Base-by-base conservation (phyloP, 169 alveolate species). In the Condylostoma magnum region DNA sequence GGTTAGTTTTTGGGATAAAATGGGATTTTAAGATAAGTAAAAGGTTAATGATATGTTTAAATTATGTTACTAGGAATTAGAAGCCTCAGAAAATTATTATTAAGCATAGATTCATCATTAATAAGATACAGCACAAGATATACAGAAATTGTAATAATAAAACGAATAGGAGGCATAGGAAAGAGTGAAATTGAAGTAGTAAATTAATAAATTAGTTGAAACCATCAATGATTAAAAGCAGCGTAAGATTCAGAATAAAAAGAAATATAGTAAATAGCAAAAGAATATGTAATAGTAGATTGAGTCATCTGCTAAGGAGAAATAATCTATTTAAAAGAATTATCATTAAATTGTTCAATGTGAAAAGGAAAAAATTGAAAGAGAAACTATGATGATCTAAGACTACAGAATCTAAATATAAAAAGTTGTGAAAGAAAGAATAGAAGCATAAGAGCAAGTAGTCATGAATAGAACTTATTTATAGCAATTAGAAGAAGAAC, bases 361-460 rank as follows among this genome's bases (percentile, higher is more conserved):
- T 12, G 15, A 12, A 38, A 60, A 34, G 25, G 56, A 60, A 60
- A 36, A 6, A 12, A 55, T 38, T 38, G 71, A 60, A 41, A 60
- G 20, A n/a, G 36, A 38, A 18, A 36, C 8, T n/a, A 60, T 60
- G 71, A 36, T 38, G 8, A 60, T 60, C 27, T 18, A 60, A 1
- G 71, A 60, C 3, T 38, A 22, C 18, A 60, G 71, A 28, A 22
- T 60, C 2, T n/a, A 27, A 8, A 31, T 60, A 12, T n/a, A 38
- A 8, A 31, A 41, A 10, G 43, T n/a, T 27, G 43, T 33, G 31
- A 25, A 18, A 1, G 37, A 60, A 3, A 36, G 57, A n/a, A n/a
- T 41, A 12, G 27, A n/a, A 41, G 25, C 37, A 12, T n/a, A 36
- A 25, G 27, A 10, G 18, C 36, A 60, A 60, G 10, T n/a, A 1